phyloP scores from a whole-genome alignment of 2,329 filamentous ascomycete species.

The Alternaria panax region DNA sequence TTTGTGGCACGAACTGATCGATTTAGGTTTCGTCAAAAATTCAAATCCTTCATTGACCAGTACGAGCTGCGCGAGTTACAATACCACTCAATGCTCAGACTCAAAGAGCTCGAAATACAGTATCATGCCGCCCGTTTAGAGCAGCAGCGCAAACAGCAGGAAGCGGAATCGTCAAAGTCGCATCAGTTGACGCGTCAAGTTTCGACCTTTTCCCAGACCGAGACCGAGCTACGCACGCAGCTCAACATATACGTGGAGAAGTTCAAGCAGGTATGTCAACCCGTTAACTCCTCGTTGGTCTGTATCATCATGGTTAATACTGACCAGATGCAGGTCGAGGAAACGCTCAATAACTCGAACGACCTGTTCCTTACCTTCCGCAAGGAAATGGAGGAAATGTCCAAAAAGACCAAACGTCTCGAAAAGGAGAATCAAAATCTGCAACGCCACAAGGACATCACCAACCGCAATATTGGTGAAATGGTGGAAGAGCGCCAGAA shows the following conservation, averaged over 20 bases:
- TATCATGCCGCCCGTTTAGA: slow-evolving; percentile 89
- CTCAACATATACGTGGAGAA: slow-evolving; percentile 99
- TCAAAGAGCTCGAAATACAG: slow-evolving; percentile 95
- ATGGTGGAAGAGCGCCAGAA: slow-evolving; percentile 93
- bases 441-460: slow-evolving; percentile 91
- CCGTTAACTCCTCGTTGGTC: slow-evolving; percentile 27
- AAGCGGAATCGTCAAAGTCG: slow-evolving; percentile 79
- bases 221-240: slow-evolving; percentile 90
- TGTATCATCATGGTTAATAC: slow-evolving; percentile 51
- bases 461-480: slow-evolving; percentile 91
- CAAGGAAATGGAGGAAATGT: slow-evolving; percentile 99
- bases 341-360: slow-evolving; percentile 97
- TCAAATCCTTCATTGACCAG: slow-evolving; percentile 95
- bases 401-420: slow-evolving; percentile 94
- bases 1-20: slow-evolving; percentile 14
- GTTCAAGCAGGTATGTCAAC: slow-evolving; percentile 86
- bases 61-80: slow-evolving; percentile 95
- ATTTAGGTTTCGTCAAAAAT: slow-evolving; percentile 71
- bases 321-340: slow-evolving; percentile 82
- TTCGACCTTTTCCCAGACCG: slow-evolving; percentile 93
- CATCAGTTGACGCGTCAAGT: slow-evolving; percentile 90
- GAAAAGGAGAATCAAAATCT: slow-evolving; percentile 95
- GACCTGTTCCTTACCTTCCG: slow-evolving; percentile 95
- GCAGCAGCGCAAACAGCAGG: slow-evolving; percentile 86
- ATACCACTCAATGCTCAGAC: slow-evolving; percentile 88